Evolutionary conservation across 208 protist genomes (phyloP).

Genomic region (Leishmania amazonensis): DNA sequence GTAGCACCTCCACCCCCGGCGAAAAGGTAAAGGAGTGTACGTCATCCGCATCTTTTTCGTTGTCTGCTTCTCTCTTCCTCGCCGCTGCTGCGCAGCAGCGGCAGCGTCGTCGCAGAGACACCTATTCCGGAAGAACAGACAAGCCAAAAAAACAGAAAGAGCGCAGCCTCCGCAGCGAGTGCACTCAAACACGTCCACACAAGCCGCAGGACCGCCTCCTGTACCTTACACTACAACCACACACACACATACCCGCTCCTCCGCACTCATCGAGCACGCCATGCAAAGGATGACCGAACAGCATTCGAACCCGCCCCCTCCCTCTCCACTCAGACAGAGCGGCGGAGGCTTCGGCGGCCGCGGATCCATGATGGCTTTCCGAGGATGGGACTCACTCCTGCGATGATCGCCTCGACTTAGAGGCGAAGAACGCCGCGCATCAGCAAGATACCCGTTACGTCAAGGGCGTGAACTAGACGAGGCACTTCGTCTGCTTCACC

Average conservation of each 20-base stretch:
- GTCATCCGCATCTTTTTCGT: neutral
- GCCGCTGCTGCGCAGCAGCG: neutral
- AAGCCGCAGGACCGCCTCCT: neutral
- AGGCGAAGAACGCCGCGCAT: constrained; percentile 16
- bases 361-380: neutral
- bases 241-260: neutral
- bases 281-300: neutral
- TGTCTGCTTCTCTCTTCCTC: neutral
- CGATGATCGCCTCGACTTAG: constrained; percentile 12
- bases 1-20: too few relatives aligned
- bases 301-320: neutral
- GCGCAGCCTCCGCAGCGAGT: neutral
- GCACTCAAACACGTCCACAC: neutral
- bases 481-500: constrained; percentile 40
- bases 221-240: neutral
- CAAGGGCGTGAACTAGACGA: constrained; percentile 34
- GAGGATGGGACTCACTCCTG: neutral
- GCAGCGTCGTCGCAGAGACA: too few relatives aligned
- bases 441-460: constrained; percentile 12
- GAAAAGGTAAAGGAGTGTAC: too few relatives aligned
- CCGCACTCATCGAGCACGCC: neutral
- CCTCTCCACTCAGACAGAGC: neutral
- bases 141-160: too few relatives aligned
- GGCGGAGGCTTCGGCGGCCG: neutral
- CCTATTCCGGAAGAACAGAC: too few relatives aligned